Evolutionary conservation across 495 filamentous ascomycete genomes (phyloP).

Genomic region (Penicillium atrosanguineum): DNA sequence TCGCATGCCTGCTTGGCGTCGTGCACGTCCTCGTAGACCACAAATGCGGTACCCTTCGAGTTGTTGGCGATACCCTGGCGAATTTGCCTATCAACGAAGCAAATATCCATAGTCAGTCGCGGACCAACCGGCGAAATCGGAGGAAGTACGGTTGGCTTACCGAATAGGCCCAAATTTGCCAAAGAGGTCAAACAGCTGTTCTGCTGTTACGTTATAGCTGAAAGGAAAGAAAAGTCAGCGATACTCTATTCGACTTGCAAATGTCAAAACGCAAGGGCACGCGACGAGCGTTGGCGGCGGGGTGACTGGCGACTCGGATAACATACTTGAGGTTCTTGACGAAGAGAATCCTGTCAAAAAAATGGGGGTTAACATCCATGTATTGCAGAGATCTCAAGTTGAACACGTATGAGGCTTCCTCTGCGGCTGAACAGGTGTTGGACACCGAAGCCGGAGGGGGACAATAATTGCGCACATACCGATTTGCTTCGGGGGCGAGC

Average conservation of each 20-base stretch:
- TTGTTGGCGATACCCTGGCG: slow-evolving; percentile 96
- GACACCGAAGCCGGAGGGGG: slow-evolving; percentile 28
- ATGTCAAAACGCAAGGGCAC: not conserved
- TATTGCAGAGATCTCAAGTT: not conserved
- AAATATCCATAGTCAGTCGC: slow-evolving; percentile 29
- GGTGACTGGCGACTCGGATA: slow-evolving; percentile 9
- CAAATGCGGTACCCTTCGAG: slow-evolving; percentile 97
- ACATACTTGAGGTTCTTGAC: slow-evolving; percentile 93
- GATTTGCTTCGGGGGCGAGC: slow-evolving; percentile 94
- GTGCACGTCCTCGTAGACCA: slow-evolving; percentile 99
- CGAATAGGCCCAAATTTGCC: slow-evolving; percentile 92
- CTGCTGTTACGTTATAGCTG: slow-evolving; percentile 93
- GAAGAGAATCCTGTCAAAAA: slow-evolving; percentile 76
- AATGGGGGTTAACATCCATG: slow-evolving; percentile 22
- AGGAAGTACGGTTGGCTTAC: slow-evolving; percentile 46
- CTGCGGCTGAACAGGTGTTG: slow-evolving; percentile 12
- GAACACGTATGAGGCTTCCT: slow-evolving; percentile 3
- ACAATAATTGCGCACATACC: slow-evolving; percentile 54
- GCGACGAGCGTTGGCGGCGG: slow-evolving; percentile 4
- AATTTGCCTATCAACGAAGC: slow-evolving; percentile 70
- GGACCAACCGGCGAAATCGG: not conserved
- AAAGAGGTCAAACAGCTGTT: slow-evolving; percentile 92
- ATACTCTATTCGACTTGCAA: not conserved
- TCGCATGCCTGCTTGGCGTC: slow-evolving; percentile 98
- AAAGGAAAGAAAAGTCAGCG: slow-evolving; percentile 2